Evolutionary conservation across 2,329 filamentous ascomycete species (phyloP), one percentile per base, ranked within the genome.

Genomic region (Fusarium xyrophilum): DNA sequence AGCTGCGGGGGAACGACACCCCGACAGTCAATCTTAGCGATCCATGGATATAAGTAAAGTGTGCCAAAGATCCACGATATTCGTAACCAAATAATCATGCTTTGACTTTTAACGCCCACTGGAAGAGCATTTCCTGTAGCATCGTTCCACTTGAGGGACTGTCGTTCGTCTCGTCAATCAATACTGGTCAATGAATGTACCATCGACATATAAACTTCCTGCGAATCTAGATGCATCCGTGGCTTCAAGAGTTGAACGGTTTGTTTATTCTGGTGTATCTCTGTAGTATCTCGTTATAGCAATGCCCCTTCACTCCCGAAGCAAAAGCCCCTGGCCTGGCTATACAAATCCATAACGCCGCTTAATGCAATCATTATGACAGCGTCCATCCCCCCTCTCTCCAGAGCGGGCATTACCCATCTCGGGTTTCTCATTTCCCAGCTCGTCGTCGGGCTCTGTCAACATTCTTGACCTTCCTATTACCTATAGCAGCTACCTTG

Each of bases 391-490:
- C n/a, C 15, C 42, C 25, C 17, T 33, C 56, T 30, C 38, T 63
- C 46, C 52, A 51, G 32, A 60, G 60, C 13, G 25, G 67, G 62
- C 42, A 40, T 42, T 59, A 13, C 32, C n/a, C 43, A 25, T 38
- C 47, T 47, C 12, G 3, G 32, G 13, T 21, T n/a, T 25, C 59
- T 75, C 42, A 65, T 46, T 53, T 68, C 88, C 2, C 92, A 57
- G 73, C 66, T 52, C 79, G 73, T 27, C 70, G 51, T n/a, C 67
- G 57, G 30, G 61, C 73, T 51, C 80, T 75, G 23, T 83, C 79
- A 15, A 84, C 80, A 58, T 87, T 88, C 76, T 83, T 82, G 38
- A 90, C 82, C 63, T 80, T 82, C 56, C 87, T 82, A 44, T 84
- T 83, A 10, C 82, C 81, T 72, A 85, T 84, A 35, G 87, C 83